phyloP scores from a whole-genome alignment of 208 protist species.

The Wallacemonas sp. region DNA sequence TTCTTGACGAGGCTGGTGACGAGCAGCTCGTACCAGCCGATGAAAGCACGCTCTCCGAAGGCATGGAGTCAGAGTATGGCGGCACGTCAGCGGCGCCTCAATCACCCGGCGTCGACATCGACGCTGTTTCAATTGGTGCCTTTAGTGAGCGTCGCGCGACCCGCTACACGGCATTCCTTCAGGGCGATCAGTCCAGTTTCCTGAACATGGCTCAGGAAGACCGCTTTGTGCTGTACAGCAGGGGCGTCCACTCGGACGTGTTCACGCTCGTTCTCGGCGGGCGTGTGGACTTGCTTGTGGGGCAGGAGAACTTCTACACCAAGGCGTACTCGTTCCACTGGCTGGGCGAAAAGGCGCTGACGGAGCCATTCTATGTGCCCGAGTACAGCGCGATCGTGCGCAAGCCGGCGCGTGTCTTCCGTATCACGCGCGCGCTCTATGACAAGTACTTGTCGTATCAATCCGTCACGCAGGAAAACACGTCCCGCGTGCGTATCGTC shows the following conservation, averaged over 20 bases:
- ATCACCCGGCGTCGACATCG: not conserved
- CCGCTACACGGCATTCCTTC: not conserved
- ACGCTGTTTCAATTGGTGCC: not conserved
- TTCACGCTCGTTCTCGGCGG: conserved; percentile 81
- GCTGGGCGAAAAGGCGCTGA: conserved; percentile 77
- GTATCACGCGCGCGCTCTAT: conserved; percentile 51
- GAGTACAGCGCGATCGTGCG: conserved; percentile 82
- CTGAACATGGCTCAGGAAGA: conserved; percentile 36
- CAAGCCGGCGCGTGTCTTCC: conserved; percentile 57
- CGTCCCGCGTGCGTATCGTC: conserved; percentile 23
- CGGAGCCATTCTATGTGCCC: conserved; percentile 50
- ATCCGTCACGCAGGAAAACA: conserved; percentile 44
- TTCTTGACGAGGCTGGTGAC: conserved; percentile 76
- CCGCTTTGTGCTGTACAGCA: conserved; percentile 64
- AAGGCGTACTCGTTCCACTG: conserved; percentile 61
- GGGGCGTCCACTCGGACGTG: conserved; percentile 38
- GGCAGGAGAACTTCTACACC: conserved; percentile 45
- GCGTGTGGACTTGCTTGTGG: conserved; percentile 64
- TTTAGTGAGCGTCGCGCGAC: not conserved
- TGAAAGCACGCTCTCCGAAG: not conserved
- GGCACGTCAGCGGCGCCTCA: not conserved
- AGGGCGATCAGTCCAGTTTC: conserved; percentile 34
- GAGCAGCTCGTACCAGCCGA: conserved; percentile 50
- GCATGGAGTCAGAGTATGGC: not conserved
- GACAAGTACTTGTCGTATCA: conserved; percentile 57